Evolutionary conservation across 768 basidiomycete species (phyloP).

Genomic region (Amanita rubescens): DNA sequence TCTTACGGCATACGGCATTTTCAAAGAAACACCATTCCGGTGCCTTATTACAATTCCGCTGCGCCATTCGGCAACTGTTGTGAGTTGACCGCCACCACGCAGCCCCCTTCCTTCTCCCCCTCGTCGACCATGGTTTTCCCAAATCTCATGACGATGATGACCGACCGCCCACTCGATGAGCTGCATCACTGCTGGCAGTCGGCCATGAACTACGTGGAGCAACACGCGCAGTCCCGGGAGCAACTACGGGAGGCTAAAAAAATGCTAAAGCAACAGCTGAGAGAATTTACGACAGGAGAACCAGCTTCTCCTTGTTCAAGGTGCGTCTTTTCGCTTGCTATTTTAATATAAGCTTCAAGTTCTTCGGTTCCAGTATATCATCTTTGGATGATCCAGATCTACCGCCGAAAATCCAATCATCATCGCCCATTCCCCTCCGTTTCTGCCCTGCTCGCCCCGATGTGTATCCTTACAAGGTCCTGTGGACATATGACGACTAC

Average conservation of each 20-base stretch:
- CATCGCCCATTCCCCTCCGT: background rate
- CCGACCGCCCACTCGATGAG: constrained; percentile 1
- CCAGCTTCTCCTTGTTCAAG: constrained; percentile 3
- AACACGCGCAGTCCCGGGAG: background rate
- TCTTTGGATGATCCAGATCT: background rate
- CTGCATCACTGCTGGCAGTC: constrained; percentile 4
- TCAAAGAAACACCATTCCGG: constrained; percentile 1
- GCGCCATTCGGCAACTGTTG: background rate
- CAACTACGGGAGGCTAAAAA: constrained; percentile 1
- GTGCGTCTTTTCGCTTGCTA: background rate
- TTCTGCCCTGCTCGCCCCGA: background rate
- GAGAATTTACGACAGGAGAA: constrained; percentile 3
- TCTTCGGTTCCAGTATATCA: background rate
- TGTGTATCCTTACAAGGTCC: background rate
- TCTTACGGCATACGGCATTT: constrained; percentile 5
- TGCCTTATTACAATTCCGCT: constrained; percentile 2
- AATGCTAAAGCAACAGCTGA: constrained; percentile 1
- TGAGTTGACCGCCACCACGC: background rate
- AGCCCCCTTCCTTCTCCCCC: background rate
- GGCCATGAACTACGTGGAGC: constrained; percentile 1
- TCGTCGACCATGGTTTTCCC: background rate
- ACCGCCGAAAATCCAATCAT: background rate
- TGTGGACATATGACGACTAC: constrained; percentile 5
- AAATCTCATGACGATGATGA: constrained; percentile 1
- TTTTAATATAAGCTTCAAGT: background rate